Percentiles rank a stretch among this genome's conserved stretches.
Conservation (phyloP, 768 basidiomycete genomes). For the Suillus weaverae region DNA sequence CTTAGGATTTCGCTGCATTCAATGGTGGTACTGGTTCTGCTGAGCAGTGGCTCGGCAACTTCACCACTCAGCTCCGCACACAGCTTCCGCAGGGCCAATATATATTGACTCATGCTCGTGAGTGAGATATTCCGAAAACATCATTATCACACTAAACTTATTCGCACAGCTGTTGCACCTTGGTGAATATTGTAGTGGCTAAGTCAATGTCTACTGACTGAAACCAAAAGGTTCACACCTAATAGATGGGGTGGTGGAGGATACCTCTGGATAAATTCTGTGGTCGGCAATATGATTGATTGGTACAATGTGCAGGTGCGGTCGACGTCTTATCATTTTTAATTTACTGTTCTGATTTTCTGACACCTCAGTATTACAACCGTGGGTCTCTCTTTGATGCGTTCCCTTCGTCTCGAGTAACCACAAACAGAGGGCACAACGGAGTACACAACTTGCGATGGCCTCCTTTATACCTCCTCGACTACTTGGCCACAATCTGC, state of each 20-base stretch:
- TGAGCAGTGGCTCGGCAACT: slow-evolving; percentile 35
- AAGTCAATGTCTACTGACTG: background rate
- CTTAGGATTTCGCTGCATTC: slow-evolving; percentile 34
- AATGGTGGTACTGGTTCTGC: slow-evolving; percentile 36
- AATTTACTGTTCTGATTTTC: background rate
- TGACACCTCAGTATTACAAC: slow-evolving; percentile 26
- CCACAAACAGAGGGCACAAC: slow-evolving; percentile 49
- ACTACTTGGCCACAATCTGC: slow-evolving; percentile 61
- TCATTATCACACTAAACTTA: background rate
- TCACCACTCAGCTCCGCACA: slow-evolving; percentile 33
- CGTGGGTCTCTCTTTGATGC: slow-evolving; percentile 17
- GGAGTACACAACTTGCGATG: slow-evolving; percentile 65
- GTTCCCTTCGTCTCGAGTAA: background rate
- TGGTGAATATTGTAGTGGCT: slow-evolving; percentile 24
- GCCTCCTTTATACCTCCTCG: slow-evolving; percentile 59
- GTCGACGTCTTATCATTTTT: background rate
- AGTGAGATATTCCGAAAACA: slow-evolving; percentile 9
- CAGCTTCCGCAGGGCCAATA: slow-evolving; percentile 34
- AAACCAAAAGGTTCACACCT: slow-evolving; percentile 31
- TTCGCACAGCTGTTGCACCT: slow-evolving; percentile 37
- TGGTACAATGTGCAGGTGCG: slow-evolving; percentile 47
- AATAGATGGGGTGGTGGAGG: slow-evolving; percentile 36
- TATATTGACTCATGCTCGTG: slow-evolving; percentile 38
- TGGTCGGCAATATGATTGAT: slow-evolving; percentile 41
- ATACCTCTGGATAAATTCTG: slow-evolving; percentile 37